Conservation (phyloP, 208 protist species). For the Crithidia thermophila region DNA sequence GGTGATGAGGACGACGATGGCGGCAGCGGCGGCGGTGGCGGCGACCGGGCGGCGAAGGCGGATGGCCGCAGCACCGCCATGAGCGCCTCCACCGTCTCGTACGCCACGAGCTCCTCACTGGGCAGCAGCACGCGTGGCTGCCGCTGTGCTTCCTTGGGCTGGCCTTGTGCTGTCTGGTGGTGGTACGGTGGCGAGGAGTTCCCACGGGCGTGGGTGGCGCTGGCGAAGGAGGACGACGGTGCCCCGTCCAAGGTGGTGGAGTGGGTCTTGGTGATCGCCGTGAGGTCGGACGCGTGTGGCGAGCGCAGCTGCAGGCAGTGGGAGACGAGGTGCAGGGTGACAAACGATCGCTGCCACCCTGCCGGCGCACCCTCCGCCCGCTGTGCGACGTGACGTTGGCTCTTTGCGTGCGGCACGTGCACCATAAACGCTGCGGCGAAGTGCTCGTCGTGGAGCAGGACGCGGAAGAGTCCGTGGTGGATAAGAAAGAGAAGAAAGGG, state of each 20-base stretch:
- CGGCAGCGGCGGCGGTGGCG: background rate
- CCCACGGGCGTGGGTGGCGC: no score
- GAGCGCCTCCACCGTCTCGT: conserved; percentile 22
- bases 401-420: background rate
- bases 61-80: conserved; percentile 18
- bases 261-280: background rate
- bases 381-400: background rate
- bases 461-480: conserved; percentile 43
- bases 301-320: conserved; percentile 26
- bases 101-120: conserved; percentile 16
- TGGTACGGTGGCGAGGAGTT: no score
- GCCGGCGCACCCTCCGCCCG: background rate
- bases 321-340: conserved; percentile 15
- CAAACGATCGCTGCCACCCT: conserved; percentile 11
- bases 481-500: conserved; percentile 34
- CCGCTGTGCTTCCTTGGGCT: background rate
- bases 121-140: no score
- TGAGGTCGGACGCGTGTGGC: background rate
- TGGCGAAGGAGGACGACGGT: no score
- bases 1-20: background rate
- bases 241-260: background rate
- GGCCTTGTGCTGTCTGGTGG: background rate
- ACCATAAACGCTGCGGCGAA: conserved; percentile 31
- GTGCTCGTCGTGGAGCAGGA: conserved; percentile 40
- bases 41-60: background rate